Conservation (phyloP, 768 basidiomycete genomes). For the Leccinum incarnatum region DNA sequence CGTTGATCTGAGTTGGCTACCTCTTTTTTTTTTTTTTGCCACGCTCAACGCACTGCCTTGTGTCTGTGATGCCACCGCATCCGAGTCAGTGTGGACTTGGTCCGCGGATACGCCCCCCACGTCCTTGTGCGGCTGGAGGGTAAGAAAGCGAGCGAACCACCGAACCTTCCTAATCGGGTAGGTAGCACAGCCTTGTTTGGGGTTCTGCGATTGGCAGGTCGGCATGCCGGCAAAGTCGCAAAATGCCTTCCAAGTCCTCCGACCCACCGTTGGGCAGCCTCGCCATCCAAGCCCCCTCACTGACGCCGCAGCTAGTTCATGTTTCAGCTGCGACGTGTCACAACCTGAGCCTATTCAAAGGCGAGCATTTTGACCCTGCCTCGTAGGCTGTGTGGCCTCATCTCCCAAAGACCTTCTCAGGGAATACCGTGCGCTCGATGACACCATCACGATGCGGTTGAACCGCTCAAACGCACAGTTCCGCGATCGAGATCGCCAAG, state of each 20-base stretch:
- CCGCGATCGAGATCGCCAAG: conserved; percentile 65
- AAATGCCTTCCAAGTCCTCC: conserved; percentile 41
- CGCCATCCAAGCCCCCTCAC: conserved; percentile 62
- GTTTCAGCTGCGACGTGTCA: conserved; percentile 73
- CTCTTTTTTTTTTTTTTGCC: background rate
- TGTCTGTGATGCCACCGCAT: background rate
- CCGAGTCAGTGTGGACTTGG: background rate
- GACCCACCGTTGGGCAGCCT: conserved; percentile 59
- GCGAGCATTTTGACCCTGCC: conserved; percentile 11
- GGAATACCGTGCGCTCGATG: conserved; percentile 80
- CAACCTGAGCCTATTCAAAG: conserved; percentile 78
- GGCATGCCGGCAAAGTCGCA: conserved; percentile 27
- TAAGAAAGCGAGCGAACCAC: conserved; percentile 14
- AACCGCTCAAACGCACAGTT: conserved; percentile 77
- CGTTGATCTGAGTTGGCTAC: background rate
- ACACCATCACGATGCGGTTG: conserved; percentile 74
- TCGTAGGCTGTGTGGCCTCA: conserved; percentile 14
- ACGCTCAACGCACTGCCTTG: background rate
- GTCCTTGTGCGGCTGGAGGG: background rate
- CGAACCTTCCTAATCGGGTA: conserved; percentile 32
- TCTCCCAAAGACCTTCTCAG: conserved; percentile 63
- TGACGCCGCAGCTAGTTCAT: conserved; percentile 61
- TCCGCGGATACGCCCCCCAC: background rate
- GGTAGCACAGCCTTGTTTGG: conserved; percentile 12
- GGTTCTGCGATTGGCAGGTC: conserved; percentile 24